Evolutionary conservation across 768 basidiomycete genomes (phyloP), one percentile per base, ranked within the genome.

Genomic region (Tulasnella sp.): DNA sequence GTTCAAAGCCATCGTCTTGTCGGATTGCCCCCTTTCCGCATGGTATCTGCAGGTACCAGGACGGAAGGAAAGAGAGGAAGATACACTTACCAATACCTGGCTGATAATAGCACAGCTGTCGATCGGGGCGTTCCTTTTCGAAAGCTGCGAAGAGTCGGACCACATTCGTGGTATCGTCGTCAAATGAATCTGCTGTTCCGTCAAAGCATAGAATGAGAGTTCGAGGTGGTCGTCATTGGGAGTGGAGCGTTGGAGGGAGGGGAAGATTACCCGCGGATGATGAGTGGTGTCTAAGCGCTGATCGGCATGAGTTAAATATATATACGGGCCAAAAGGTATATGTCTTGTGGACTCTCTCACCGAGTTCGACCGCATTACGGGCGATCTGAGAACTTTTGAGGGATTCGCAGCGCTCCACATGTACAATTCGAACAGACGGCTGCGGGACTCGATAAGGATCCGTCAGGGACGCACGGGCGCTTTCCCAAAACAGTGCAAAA

Each of bases 101-200:
- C 83, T 93, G 93, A 80, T 94, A 94, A 81, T 92, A 93, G 79
- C 85, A 85, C 0, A 91, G 81, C 78, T 91, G 91, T 68, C 86
- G 79, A 36, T 86, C 84, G 22, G 84, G 83, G 38, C 79, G 78
- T 72, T 89, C 89, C 81, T 89, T 91, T 83, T 87, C 86, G 45
- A 94, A 85, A 36, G 93, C 83, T 6, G 87, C 84, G 82, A 91
- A 92, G 58, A 94, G 84, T 80, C 89, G 89, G 73, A 91, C 89
- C 40, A 91, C 86, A 76, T 92, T 92, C 14, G 91, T 89, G 79
- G 91, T 90, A 85, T 38, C 72, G 6, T 36, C 8, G 29, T 77
- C 76, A 58, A 54, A 74, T 38, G 36, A 36, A n/a, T 78, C 75
- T 25, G 38, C 81, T 3, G 91, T 92, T 14, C 91, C 91, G 78